Evolutionary conservation across 441 rosid species (phyloP).

Genomic region (Oxalis stricta): DNA sequence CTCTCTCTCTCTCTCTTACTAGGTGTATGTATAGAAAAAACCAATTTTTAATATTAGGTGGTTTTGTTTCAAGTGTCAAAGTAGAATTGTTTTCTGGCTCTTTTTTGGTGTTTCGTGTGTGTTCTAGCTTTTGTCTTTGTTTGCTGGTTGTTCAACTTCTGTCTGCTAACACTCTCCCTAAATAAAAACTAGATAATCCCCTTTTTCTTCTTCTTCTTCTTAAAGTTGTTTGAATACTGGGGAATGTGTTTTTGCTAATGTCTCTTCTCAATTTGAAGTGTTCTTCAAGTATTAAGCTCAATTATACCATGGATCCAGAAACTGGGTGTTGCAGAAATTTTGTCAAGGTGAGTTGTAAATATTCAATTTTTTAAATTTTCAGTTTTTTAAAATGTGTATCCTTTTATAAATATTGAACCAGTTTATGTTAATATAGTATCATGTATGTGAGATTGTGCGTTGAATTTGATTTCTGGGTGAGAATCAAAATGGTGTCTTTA

Average conservation of each 20-base stretch:
- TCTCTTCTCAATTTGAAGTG: slow-evolving; percentile 11
- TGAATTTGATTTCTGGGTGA: no score
- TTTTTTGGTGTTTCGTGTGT: slow-evolving; percentile 15
- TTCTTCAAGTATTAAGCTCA: slow-evolving; percentile 11
- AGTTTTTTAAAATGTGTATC: not conserved
- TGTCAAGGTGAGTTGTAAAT: slow-evolving; percentile 32
- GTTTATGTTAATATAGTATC: no score
- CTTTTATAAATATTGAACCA: not conserved
- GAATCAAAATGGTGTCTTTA: no score
- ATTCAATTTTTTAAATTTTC: not conserved
- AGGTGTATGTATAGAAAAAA: no score
- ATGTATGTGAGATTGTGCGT: no score
- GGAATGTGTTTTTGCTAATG: slow-evolving; percentile 12
- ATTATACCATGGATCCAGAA: slow-evolving; percentile 52
- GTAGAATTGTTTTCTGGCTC: slow-evolving; percentile 12
- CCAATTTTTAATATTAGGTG: no score
- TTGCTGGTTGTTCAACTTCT: slow-evolving; percentile 29
- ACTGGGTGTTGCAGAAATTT: slow-evolving; percentile 25
- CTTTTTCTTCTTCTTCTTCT: not conserved
- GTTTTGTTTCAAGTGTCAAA: no score
- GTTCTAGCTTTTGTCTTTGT: slow-evolving; percentile 13
- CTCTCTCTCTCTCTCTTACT: not conserved
- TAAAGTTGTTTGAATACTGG: not conserved
- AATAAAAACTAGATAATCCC: not conserved
- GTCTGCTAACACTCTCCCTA: not conserved